A percentile compares a stretch with the other conserved stretches of the same genome.
These are phyloP conservation scores for Euphorbia corollata DNA, from an alignment of 441 rosid species.

Conservation along the genomic window DNA sequence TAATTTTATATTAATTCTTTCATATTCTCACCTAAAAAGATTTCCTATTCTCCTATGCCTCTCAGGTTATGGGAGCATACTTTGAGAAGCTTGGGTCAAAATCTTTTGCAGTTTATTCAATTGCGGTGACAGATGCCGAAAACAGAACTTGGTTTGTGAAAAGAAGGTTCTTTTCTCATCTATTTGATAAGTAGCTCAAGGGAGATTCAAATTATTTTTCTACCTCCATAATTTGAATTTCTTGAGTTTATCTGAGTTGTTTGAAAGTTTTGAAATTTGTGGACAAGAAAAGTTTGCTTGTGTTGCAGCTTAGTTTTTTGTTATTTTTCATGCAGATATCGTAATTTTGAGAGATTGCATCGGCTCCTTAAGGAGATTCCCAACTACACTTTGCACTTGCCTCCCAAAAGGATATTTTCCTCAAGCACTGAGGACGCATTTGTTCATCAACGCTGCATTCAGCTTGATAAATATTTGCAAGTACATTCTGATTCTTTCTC, in stretches of 20 bases:
- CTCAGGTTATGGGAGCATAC: conserved; percentile 89
- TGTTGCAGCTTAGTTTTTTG: conserved; percentile 11
- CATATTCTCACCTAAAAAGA: conserved; percentile 11
- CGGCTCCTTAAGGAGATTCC: conserved; percentile 93
- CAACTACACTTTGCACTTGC: conserved; percentile 86
- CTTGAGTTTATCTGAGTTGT: background rate
- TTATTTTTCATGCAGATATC: conserved; percentile 54
- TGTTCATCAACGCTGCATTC: conserved; percentile 98
- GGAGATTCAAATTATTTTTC: background rate
- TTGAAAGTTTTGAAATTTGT: conserved; percentile 10
- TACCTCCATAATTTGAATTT: background rate
- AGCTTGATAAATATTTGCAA: conserved; percentile 84
- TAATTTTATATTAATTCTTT: too few species aligned
- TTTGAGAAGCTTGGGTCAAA: conserved; percentile 89
- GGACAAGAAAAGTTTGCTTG: background rate
- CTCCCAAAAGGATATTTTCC: conserved; percentile 98
- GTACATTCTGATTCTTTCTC: conserved; percentile 35
- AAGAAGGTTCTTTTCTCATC: conserved; percentile 67
- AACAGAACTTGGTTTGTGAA: conserved; percentile 83
- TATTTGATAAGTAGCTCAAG: conserved; percentile 11
- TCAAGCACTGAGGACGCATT: conserved; percentile 96
- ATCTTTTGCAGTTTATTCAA: conserved; percentile 95
- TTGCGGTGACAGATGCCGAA: conserved; percentile 83
- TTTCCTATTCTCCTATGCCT: conserved; percentile 18
- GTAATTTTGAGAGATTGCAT: conserved; percentile 91